Evolutionary conservation across 2,329 filamentous ascomycete species (phyloP).

Genomic region (Aspergillus sp.): DNA sequence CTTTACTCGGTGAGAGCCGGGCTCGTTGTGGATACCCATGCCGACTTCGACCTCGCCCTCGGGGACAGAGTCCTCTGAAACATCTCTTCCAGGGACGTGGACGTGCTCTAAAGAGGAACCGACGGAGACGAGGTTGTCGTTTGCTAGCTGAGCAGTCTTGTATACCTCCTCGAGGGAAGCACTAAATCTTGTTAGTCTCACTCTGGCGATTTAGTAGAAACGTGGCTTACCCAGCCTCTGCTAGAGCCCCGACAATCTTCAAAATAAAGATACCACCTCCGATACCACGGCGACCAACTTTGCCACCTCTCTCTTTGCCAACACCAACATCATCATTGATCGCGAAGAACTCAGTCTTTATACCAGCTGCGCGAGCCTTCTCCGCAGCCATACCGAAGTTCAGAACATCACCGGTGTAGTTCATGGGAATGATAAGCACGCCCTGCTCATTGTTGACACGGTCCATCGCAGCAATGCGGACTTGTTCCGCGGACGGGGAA

Average conservation of each 20-base stretch:
- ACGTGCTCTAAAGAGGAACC: conserved; percentile 87
- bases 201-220: not conserved
- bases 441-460: conserved; percentile 73
- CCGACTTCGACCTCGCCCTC: conserved; percentile 68
- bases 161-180: conserved; percentile 71
- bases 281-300: conserved; percentile 88
- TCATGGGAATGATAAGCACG: conserved; percentile 91
- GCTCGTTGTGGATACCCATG: conserved; percentile 75
- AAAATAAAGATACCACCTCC: conserved; percentile 90
- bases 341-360: conserved; percentile 84
- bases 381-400: conserved; percentile 95
- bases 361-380: conserved; percentile 80
- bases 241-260: conserved; percentile 85
- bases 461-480: conserved; percentile 73
- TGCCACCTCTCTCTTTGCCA: conserved; percentile 78
- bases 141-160: conserved; percentile 70
- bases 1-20: conserved; percentile 57
- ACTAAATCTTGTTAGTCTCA: conserved; percentile 26
- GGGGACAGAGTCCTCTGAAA: conserved; percentile 56
- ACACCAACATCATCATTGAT: conserved; percentile 93
- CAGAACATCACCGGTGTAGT: conserved; percentile 87
- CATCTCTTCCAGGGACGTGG: conserved; percentile 81
- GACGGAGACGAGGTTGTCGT: conserved; percentile 79
- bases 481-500: conserved; percentile 79
- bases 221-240: conserved; percentile 64